Base-by-base conservation (phyloP, 1,139 yeast species). In the Arxiozyma heterogenica region DNA sequence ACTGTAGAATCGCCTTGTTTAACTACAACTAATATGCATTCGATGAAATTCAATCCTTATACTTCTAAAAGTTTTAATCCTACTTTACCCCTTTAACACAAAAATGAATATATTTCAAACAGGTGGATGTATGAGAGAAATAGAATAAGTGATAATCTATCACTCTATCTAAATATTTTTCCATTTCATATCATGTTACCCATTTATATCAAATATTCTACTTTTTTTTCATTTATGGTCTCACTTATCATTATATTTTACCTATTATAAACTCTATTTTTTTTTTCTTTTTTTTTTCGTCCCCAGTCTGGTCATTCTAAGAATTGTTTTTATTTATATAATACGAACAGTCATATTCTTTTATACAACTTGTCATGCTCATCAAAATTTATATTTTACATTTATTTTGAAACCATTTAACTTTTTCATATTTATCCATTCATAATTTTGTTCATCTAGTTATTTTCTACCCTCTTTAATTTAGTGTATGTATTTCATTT, bases 11-110 rank as follows among this genome's bases (percentile, higher is more conserved):
- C 49, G 38, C 49, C 49, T 11, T 15, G 7, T 21, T 46, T 38
- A 21, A 12, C 22, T 46, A 34, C 27, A 41, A 41, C 21, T 39
- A 47, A 47, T 47, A 47, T 41, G 38, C 44, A 47, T 47, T 25
- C 42, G 22, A 54, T 58, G 20, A 61, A 61, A 52, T 62, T 63
- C 51, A 61, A 64, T 53, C 65, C 68, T 23, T 62, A 61, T 52
- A 61, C 62, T 57, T 77, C 80, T 30, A 79, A 61, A 54, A 61
- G 65, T 56, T 61, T 61, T 53, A 64, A 61, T 51, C 67, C 66
- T 21, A 52, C 61, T 43, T 51, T 50, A 25, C 8, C 39, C 39
- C 39, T 34, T 34, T 34, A 34, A 34, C 2, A 4, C 15, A 12
- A n/a, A 34, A 12, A 6, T 34, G 39, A n/a, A 34, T 34, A 34